Evolutionary conservation across 2,329 filamentous ascomycete species (phyloP).

Genomic region (Cercospora sp.): DNA sequence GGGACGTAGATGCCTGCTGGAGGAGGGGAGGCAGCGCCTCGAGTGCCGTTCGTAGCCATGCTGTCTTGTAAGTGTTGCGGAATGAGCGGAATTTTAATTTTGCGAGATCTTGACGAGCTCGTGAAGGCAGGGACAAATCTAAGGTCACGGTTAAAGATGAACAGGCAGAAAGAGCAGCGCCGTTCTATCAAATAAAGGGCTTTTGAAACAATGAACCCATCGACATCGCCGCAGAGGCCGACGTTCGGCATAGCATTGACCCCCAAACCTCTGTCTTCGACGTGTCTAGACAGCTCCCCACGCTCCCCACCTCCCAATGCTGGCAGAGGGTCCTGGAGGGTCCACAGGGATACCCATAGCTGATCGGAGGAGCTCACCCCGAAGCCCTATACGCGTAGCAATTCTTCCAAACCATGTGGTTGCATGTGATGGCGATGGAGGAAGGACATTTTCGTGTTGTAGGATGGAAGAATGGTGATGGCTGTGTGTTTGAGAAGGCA

Average conservation of each 20-base stretch:
- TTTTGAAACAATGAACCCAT: neutral
- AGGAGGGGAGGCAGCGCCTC: slow-evolving; percentile 43
- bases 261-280: slow-evolving; percentile 4
- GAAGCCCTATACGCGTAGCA: neutral
- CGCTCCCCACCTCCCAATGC: neutral
- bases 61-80: neutral
- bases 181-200: neutral
- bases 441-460: neutral
- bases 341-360: neutral
- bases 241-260: slow-evolving; percentile 12
- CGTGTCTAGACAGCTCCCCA: slow-evolving; percentile 2
- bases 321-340: neutral
- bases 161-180: neutral
- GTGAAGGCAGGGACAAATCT: neutral
- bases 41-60: slow-evolving; percentile 21
- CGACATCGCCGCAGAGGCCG: slow-evolving; percentile 10
- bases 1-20: slow-evolving; percentile 59
- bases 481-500: neutral
- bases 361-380: slow-evolving; percentile 10
- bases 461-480: neutral
- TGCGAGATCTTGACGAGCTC: neutral
- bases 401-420: neutral
- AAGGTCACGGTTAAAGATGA: neutral
- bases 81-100: neutral
- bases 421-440: neutral